Base-by-base conservation (phyloP, 495 filamentous ascomycete species). In the Penicillium arizonense region DNA sequence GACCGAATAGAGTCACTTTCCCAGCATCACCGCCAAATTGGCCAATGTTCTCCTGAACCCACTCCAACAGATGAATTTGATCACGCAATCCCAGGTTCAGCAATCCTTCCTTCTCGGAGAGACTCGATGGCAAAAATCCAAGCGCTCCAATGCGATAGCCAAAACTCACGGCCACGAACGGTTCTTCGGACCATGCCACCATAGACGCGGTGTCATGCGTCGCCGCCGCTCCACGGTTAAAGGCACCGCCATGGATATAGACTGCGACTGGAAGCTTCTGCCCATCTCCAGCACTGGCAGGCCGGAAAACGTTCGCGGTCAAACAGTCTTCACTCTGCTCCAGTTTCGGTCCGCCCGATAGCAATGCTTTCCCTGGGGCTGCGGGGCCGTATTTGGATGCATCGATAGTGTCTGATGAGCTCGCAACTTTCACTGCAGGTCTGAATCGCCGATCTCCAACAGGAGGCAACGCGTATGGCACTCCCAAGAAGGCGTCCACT, bases 1-100 rank as follows among this genome's bases (percentile, higher is more conserved):
- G 56, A 7, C 85, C 85, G 74, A 86, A 80, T 32, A 87, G 58
- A 9, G 83, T 87, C 20, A 87, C 75, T 44, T 84, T 79, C n/a
- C 73, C 69, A 6, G 78, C 73, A 63, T 88, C 81, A 5, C 85
- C 85, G 0, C 83, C 82, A 62, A 88, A 82, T 0, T 62, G 66
- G 9, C 58, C 71, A 26, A 84, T 80, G 54, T 85, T 87, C 9
- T 80, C 72, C 52, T 76, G 70, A 11, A 87, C 79, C 85, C 85
- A 87, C 62, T 81, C 64, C 42, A 88, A 71, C 39, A 82, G 44
- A 26, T 76, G 58, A 20, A 78, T 62, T 57, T 88, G 85, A 63
- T 89, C 84, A 55, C 78, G 79, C 44, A 88, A 62, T 12, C 85
- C 85, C 9, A 87, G 63, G 57, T 88, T 88, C 47, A 86, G 58